Evolutionary conservation across 208 protist species (phyloP).

Genomic region (Histomonas meleagridis): DNA sequence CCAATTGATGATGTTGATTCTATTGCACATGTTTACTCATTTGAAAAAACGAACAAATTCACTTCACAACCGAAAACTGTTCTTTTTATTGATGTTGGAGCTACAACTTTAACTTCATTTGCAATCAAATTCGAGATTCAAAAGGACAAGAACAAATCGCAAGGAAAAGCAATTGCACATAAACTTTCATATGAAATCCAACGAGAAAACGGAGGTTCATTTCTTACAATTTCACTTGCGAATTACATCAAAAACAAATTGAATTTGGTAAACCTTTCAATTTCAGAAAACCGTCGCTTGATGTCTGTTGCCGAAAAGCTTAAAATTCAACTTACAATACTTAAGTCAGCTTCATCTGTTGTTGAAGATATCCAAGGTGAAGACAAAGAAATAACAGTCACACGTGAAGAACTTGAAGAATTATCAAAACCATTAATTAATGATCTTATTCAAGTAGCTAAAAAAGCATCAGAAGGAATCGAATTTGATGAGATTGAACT

Average conservation of each 20-base stretch:
- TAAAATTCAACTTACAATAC: neutral
- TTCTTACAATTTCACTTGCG: neutral
- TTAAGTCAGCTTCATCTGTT: neutral
- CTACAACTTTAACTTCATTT: neutral
- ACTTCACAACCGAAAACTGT: neutral
- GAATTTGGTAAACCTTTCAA: neutral
- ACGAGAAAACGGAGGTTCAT: neutral
- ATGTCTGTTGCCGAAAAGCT: neutral
- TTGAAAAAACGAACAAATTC: constrained; percentile 4
- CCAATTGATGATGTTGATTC: neutral
- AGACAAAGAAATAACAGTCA: neutral
- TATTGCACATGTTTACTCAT: neutral
- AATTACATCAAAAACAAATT: neutral
- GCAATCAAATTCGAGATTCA: neutral
- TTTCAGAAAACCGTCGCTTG: neutral
- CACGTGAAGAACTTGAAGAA: neutral
- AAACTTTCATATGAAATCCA: neutral
- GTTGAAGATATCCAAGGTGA: neutral
- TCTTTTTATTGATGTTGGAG: constrained; percentile 21
- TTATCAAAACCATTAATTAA: neutral
- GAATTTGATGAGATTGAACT: neutral
- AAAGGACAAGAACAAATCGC: neutral
- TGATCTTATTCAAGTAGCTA: neutral
- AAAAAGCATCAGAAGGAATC: neutral
- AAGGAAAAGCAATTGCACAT: neutral